A percentile compares a stretch with the other conserved stretches of the same genome.
These are phyloP conservation scores for Kodamaea neixiangensis DNA, from an alignment of 805 yeast genomes.

Conservation along the genomic window DNA sequence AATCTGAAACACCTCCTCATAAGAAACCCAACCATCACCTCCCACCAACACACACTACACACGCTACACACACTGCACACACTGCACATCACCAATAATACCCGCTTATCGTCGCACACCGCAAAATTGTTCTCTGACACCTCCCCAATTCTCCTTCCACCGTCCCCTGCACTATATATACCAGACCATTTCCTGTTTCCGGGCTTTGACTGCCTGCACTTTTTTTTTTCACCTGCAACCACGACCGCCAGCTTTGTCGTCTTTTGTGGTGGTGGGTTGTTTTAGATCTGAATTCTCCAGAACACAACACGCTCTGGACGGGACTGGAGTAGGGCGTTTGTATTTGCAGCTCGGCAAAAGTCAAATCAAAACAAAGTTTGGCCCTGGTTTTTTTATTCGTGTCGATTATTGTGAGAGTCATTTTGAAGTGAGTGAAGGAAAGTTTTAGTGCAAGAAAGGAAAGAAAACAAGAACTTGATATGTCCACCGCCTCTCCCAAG, in stretches of 20 bases:
- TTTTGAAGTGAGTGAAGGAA: too few species aligned
- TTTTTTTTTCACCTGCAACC: background rate
- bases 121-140: background rate
- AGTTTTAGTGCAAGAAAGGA: too few species aligned
- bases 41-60: background rate
- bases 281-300: conserved; percentile 7
- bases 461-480: background rate
- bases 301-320: conserved; percentile 1
- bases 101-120: background rate
- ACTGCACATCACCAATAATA: background rate
- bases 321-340: background rate
- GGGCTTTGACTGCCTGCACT: background rate
- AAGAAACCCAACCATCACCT: background rate
- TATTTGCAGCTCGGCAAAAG: background rate
- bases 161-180: background rate
- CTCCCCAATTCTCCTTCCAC: background rate
- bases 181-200: background rate
- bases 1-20: background rate
- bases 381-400: conserved; percentile 3
- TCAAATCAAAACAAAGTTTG: conserved; percentile 2
- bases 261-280: conserved; percentile 1
- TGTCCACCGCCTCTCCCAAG: conserved; percentile 5
- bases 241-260: background rate
- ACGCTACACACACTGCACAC: background rate
- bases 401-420: too few species aligned